Base-by-base conservation (phyloP, 2,329 filamentous ascomycete genomes). In the Cladorrhinum sp. region DNA sequence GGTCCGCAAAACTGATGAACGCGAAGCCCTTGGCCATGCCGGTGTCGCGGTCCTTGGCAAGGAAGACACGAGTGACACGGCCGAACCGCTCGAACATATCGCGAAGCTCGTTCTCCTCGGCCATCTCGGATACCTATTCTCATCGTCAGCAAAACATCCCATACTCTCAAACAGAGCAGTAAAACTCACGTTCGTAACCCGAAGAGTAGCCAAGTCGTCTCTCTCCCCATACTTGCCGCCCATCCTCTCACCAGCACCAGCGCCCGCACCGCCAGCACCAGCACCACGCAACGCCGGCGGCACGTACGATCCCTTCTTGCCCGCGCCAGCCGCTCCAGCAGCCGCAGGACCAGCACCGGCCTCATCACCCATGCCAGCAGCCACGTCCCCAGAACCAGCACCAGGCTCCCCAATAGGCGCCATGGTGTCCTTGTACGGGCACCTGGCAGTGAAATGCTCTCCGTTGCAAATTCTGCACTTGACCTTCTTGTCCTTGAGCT, bases 361-460 rank as follows among this genome's bases (percentile, higher is more conserved):
- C 57, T 84, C 81, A 70, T 85, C 81, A 68, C 76, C 77, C 77
- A 82, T 76, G 59, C 81, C 83, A 54, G 81, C 82, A 33, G 81
- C 84, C 26, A 79, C 78, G 65, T 88, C 86, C 9, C 4, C 26
- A 64, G 77, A 82, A 30, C 54, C 54, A n/a, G 39, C 78, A 65
- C 86, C 85, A 62, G 77, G 80, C 75, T 87, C 86, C 67, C 87
- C 87, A 64, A 93, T 86, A 39, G 91, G 95, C 36, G 94, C 92
- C 92, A 99, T 97, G 71, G 94, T 99, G 76, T 98, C 95, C 83
- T 98, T 99, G 88, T 96, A 99, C 36, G 95, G 95, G 86, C 95
- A 99, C 76, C 95, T 89, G 69, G 94, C 94, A 48, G 95, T 99
- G 84, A 98, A 99, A 86, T 99, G 95, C 83, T 99, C 95, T 74